Conservation (phyloP, 2,329 filamentous ascomycete genomes). For the Tolypocladium amazonense region DNA sequence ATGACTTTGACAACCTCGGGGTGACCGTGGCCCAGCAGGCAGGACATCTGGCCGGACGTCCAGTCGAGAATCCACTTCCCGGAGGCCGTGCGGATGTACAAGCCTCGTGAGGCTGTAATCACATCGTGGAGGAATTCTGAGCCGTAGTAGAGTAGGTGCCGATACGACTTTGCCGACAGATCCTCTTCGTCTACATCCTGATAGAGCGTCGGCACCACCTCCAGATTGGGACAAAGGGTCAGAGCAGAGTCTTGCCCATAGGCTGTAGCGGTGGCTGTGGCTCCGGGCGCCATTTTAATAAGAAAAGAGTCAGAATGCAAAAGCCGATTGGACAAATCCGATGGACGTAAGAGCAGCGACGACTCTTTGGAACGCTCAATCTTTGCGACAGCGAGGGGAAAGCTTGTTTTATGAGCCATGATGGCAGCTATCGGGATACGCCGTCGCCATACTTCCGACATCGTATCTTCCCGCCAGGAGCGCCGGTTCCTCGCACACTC, state of each 20-base stretch:
- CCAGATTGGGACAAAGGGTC: conserved; percentile 2
- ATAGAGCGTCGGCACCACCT: conserved; percentile 10
- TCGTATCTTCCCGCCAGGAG: conserved; percentile 2
- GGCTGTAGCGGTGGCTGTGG: conserved; percentile 3
- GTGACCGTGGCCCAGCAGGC: conserved; percentile 45
- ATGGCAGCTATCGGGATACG: not conserved
- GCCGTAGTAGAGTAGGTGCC: conserved; percentile 15
- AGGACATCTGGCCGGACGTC: conserved; percentile 52
- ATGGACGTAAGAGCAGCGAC: not conserved
- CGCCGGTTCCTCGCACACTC: not conserved
- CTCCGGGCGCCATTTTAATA: conserved; percentile 12
- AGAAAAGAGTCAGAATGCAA: no score
- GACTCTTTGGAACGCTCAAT: not conserved
- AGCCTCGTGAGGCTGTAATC: conserved; percentile 30
- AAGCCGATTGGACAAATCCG: not conserved
- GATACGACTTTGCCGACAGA: conserved; percentile 11
- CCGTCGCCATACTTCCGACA: conserved; percentile 3
- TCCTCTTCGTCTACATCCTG: conserved; percentile 8
- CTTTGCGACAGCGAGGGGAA: not conserved
- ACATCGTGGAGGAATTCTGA: conserved; percentile 19
- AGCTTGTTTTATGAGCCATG: not conserved
- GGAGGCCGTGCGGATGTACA: conserved; percentile 33
- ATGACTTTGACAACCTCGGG: conserved; percentile 47
- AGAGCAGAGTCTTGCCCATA: conserved; percentile 3
- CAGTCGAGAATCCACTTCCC: conserved; percentile 42